phyloP scores from a whole-genome alignment of 1,284 basidiomycete species.

The Naganishia sp. region DNA sequence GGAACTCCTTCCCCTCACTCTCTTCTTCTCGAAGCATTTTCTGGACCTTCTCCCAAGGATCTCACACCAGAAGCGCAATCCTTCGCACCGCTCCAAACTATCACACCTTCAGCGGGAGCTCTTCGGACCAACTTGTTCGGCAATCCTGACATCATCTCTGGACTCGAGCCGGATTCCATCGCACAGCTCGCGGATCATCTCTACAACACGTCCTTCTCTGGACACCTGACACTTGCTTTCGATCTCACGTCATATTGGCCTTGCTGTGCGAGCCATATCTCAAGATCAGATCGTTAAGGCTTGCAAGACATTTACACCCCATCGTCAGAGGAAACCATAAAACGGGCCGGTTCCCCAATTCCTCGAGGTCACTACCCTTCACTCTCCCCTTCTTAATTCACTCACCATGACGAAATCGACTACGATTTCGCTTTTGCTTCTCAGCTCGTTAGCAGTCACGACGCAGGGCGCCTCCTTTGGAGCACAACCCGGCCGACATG shows the following conservation, averaged over 20 bases:
- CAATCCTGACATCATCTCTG: neutral
- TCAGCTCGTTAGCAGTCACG: constrained; percentile 13
- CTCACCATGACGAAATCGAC: constrained; percentile 23
- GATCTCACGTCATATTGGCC: constrained; percentile 5
- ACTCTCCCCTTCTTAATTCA: neutral
- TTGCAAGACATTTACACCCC: neutral
- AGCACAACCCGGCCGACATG: constrained; percentile 44
- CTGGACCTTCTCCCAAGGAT: constrained; percentile 14
- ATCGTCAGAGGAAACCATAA: neutral
- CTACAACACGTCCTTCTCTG: neutral
- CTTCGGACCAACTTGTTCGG: neutral
- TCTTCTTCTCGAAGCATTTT: neutral
- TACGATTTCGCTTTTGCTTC: constrained; percentile 18
- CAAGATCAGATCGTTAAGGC: constrained; percentile 1
- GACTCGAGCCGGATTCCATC: neutral
- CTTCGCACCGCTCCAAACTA: neutral
- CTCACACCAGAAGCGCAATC: constrained; percentile 8
- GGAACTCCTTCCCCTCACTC: neutral
- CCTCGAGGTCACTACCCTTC: neutral
- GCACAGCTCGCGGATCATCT: neutral
- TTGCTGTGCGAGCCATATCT: constrained; percentile 16
- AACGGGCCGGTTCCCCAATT: constrained; percentile 11
- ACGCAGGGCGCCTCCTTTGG: constrained; percentile 9
- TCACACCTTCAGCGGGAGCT: neutral
- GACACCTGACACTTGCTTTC: too few relatives aligned